Percentiles rank a stretch among this genome's conserved stretches.
Evolutionary conservation across 352 stramenopile genomes (phyloP).

Genomic region (Pythium pyrilobum): DNA sequence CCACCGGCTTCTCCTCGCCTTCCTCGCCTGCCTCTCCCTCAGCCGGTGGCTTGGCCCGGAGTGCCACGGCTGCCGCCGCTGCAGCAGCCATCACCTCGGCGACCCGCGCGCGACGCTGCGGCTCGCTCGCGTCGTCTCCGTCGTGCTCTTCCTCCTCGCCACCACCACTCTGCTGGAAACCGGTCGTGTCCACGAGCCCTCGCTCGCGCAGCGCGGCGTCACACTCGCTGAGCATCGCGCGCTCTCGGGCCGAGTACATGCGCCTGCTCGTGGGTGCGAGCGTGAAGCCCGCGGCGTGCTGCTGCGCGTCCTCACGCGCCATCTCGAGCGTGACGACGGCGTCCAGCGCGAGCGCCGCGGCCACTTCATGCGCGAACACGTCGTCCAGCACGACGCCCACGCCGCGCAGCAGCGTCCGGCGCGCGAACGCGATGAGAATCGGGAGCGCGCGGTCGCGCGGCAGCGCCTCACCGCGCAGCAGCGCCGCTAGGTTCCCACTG

Average conservation of each 20-base stretch:
- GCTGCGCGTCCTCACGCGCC: constrained; percentile 28
- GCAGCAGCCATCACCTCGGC: constrained; percentile 11
- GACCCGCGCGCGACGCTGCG: background rate
- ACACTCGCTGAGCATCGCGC: constrained; percentile 27
- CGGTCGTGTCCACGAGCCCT: background rate
- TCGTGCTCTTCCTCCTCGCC: background rate
- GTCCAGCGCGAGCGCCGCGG: constrained; percentile 27
- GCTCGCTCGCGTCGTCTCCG: background rate
- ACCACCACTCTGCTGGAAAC: background rate
- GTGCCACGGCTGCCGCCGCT: background rate
- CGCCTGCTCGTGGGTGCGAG: constrained; percentile 29
- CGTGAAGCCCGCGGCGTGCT: constrained; percentile 24
- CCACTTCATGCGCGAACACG: constrained; percentile 42
- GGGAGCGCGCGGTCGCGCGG: constrained; percentile 20
- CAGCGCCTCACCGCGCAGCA: constrained; percentile 35
- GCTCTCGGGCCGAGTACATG: constrained; percentile 60
- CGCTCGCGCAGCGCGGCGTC: constrained; percentile 14
- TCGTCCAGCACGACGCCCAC: constrained; percentile 63
- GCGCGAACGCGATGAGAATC: constrained; percentile 37
- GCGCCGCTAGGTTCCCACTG: constrained; percentile 27
- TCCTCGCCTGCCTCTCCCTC: background rate
- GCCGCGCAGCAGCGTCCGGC: constrained; percentile 34
- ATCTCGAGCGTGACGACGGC: constrained; percentile 57
- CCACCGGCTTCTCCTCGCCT: background rate
- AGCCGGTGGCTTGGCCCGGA: background rate